These are phyloP conservation scores for Parathielavia appendiculata DNA, from an alignment of 495 filamentous ascomycete genomes.

Conservation along the genomic window DNA sequence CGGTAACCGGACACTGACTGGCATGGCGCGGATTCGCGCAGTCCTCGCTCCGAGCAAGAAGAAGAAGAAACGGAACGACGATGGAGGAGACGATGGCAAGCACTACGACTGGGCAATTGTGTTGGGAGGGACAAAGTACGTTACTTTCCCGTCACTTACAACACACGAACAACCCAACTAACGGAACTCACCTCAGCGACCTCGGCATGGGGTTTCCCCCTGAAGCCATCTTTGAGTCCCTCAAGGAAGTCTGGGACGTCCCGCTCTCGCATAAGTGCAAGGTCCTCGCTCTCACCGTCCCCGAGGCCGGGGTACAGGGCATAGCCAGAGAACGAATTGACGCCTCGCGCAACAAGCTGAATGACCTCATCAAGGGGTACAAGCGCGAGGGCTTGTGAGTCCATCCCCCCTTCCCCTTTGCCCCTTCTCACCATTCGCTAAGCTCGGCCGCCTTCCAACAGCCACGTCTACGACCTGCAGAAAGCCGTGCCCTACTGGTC, in stretches of 20 bases:
- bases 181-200: constrained; percentile 32
- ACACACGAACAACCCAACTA: not conserved
- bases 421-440: not conserved
- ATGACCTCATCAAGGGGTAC: constrained; percentile 47
- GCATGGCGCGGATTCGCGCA: not conserved
- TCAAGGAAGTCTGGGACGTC: constrained; percentile 45
- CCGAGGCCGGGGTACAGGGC: constrained; percentile 39
- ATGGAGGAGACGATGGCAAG: constrained; percentile 10
- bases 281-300: constrained; percentile 57
- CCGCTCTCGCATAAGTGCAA: constrained; percentile 44
- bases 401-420: not conserved
- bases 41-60: constrained; percentile 3
- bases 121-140: constrained; percentile 56
- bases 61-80: constrained; percentile 3
- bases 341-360: constrained; percentile 43
- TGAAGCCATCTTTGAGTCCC: constrained; percentile 36
- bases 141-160: not conserved
- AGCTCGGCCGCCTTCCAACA: constrained; percentile 14
- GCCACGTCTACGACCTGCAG: constrained; percentile 52
- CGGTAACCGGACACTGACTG: not conserved
- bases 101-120: constrained; percentile 46
- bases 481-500: constrained; percentile 47
- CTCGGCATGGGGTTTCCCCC: constrained; percentile 34
- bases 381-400: constrained; percentile 44
- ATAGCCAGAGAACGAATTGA: constrained; percentile 28